Conservation (phyloP, 352 stramenopile genomes). For the Phytophthora foliorum region DNA sequence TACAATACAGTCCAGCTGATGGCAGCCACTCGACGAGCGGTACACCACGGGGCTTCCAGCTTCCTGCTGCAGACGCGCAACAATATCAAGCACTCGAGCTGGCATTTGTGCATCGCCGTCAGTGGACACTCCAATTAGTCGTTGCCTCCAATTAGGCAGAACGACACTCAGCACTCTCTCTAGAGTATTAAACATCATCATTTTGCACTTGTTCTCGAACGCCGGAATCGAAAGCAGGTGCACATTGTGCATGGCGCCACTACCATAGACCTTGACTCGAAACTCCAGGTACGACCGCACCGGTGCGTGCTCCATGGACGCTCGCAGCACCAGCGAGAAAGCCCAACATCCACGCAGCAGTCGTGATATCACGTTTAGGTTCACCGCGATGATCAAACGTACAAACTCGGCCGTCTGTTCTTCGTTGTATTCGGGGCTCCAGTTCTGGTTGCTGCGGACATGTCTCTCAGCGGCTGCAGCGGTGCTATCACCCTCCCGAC, state of each 20-base stretch:
- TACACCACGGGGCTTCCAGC: conserved; percentile 36
- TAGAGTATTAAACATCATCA: conserved; percentile 44
- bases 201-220: conserved; percentile 44
- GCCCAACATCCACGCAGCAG: conserved; percentile 54
- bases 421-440: conserved; percentile 31
- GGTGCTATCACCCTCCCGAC: not conserved
- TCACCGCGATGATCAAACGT: conserved; percentile 53
- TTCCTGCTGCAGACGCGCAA: conserved; percentile 43
- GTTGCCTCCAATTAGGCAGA: conserved; percentile 47
- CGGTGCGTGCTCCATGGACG: conserved; percentile 33
- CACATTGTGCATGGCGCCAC: conserved; percentile 45
- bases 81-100: conserved; percentile 37
- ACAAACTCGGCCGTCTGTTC: conserved; percentile 49
- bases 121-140: conserved; percentile 46
- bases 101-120: conserved; percentile 48
- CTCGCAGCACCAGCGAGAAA: conserved; percentile 58
- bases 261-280: conserved; percentile 50
- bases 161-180: conserved; percentile 45
- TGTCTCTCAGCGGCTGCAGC: conserved; percentile 1
- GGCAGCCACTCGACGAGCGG: conserved; percentile 38
- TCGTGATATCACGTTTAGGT: conserved; percentile 44
- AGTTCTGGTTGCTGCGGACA: conserved; percentile 5
- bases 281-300: conserved; percentile 55
- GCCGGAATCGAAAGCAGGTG: conserved; percentile 53
- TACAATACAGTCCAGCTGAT: conserved; percentile 49